Evolutionary conservation across 805 yeast genomes (phyloP), one percentile per base, ranked within the genome.

Genomic region (Ogataea degrootiae): DNA sequence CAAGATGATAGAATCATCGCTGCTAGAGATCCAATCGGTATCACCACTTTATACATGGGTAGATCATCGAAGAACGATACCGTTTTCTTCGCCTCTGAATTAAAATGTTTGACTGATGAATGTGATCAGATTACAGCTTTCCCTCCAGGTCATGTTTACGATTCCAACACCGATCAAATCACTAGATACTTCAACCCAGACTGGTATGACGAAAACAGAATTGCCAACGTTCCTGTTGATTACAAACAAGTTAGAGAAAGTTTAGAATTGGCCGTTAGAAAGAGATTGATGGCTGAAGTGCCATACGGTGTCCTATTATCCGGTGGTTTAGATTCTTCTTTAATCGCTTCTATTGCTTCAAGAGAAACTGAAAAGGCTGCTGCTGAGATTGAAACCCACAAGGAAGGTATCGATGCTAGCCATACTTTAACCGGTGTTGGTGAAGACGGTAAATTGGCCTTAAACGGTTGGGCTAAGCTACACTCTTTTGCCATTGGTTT

Each of bases 261-360:
- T 43, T 79, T 94, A 66, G 99, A 94, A 71, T 73, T 85, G 72
- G 90, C 99, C 42, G 99, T 94, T 47, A 86, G 99, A 77, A 94
- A 94, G 87, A 86, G 99, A 79, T 80, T 94, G 63, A 94, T 94
- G 99, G 94, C 98, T 47, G 99, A 94, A 76, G 99, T 94, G 52
- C 98, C 99, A 47, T 94, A 88, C 70, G 99, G 99, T 74, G 99
- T 94, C 41, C 75, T 94, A 59, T 76, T 94, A 58, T 89, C 97
- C 21, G 99, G 99, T 67, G 99, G 99, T 57, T 80, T 94, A 63
- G 99, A 94, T 69, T 90, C 97, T 41, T 89, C 97, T 21, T 77
- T 94, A 70, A 94, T 94, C 67, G 99, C 99, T 17, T 70, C 99
- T 40, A 94, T 94, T 64, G 99, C 98, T 45, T 94, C 98, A 33